Conservation (phyloP, 2,329 filamentous ascomycete genomes). For the Dothideomycetes sp. region DNA sequence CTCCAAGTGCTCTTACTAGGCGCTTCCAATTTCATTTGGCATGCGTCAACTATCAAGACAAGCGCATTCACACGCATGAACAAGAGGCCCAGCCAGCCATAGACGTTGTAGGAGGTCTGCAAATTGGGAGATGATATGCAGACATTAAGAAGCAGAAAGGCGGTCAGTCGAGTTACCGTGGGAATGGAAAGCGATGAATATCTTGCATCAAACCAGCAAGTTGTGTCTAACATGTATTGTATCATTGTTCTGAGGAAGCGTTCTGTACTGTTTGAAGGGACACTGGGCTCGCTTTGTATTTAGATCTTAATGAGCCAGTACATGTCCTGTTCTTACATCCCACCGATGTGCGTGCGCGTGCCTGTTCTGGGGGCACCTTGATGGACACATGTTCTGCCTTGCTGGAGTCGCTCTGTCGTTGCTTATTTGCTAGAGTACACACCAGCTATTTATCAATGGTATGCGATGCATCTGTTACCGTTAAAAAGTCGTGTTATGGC, state of each 20-base stretch:
- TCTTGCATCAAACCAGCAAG: too few relatives aligned
- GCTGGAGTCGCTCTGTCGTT: too few relatives aligned
- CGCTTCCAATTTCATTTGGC: slow-evolving; percentile 4
- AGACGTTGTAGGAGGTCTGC: background rate
- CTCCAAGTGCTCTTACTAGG: slow-evolving; percentile 46
- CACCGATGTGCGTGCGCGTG: background rate
- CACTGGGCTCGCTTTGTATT: slow-evolving; percentile 7
- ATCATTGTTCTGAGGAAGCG: slow-evolving; percentile 7
- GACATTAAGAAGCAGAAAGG: slow-evolving; percentile 1
- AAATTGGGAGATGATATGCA: slow-evolving; percentile 1
- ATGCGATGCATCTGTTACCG: too few relatives aligned
- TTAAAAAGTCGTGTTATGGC: too few relatives aligned
- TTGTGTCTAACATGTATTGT: slow-evolving; percentile 6
- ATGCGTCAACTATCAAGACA: slow-evolving; percentile 6
- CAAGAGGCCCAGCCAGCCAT: background rate
- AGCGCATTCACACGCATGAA: slow-evolving; percentile 2
- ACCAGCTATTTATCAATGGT: too few relatives aligned
- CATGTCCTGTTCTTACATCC: background rate
- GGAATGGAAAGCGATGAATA: too few relatives aligned
- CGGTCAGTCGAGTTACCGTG: too few relatives aligned
- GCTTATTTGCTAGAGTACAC: too few relatives aligned
- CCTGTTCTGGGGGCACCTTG: background rate
- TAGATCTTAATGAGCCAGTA: slow-evolving; percentile 8
- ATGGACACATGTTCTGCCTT: too few relatives aligned
- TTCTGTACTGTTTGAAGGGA: slow-evolving; percentile 7